These are phyloP conservation scores for Cerrena zonata DNA, from an alignment of 1,284 basidiomycete genomes.

Conservation along the genomic window DNA sequence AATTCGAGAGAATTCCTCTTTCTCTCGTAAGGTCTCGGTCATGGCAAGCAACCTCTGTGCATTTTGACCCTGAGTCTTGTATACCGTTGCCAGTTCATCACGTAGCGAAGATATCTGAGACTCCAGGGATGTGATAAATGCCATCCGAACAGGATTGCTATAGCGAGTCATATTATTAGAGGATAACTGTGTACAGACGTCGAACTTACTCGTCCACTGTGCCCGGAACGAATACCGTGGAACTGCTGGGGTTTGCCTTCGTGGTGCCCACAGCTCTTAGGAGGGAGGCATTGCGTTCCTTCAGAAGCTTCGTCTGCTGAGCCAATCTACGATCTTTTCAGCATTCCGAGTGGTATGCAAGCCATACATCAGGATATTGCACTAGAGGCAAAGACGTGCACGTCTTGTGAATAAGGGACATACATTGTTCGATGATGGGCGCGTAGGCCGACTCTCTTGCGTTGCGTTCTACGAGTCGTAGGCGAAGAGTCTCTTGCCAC, in stretches of 20 bases:
- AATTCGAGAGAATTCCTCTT: constrained; percentile 75
- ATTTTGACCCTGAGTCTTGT: constrained; percentile 95
- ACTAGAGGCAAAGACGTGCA: constrained; percentile 13
- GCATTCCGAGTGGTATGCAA: constrained; percentile 23
- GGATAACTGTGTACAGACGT: constrained; percentile 15
- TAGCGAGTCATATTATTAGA: constrained; percentile 11
- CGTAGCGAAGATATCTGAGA: constrained; percentile 86
- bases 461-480: constrained; percentile 74
- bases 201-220: constrained; percentile 64
- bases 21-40: constrained; percentile 89
- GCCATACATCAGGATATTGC: constrained; percentile 18
- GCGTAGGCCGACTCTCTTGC: constrained; percentile 71
- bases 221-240: constrained; percentile 59
- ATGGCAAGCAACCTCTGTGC: constrained; percentile 86
- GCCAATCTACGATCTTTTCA: constrained; percentile 79
- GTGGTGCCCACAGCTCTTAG: constrained; percentile 73
- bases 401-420: constrained; percentile 22
- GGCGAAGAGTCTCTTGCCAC: constrained; percentile 74
- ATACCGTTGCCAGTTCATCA: constrained; percentile 86
- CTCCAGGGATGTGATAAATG: constrained; percentile 87
- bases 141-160: constrained; percentile 77
- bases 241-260: constrained; percentile 56
- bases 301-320: constrained; percentile 82
- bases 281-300: constrained; percentile 82
- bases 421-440: constrained; percentile 85